phyloP scores from a whole-genome alignment of 495 filamentous ascomycete genomes.

The Aspergillus panamensis region DNA sequence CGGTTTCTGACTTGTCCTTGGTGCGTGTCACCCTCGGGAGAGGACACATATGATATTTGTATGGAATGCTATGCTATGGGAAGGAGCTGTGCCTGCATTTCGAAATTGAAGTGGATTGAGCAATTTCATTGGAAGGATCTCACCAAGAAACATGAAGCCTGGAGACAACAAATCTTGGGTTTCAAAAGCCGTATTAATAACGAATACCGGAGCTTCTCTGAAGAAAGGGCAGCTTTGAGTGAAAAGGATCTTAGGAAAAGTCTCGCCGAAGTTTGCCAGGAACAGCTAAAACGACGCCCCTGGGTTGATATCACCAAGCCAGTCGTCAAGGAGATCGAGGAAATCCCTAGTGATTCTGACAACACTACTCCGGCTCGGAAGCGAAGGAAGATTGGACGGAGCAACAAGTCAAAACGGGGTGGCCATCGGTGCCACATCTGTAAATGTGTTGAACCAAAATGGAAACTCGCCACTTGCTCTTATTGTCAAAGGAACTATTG shows the following conservation, averaged over 20 bases:
- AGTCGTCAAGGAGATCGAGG: constrained; percentile 8
- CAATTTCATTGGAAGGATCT: constrained; percentile 84
- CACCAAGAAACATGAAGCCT: constrained; percentile 71
- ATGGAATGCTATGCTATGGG: constrained; percentile 97
- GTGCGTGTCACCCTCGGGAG: constrained; percentile 59
- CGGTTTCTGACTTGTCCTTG: constrained; percentile 86
- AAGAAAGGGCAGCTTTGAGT: constrained; percentile 56
- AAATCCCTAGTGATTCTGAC: constrained; percentile 20
- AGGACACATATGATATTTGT: constrained; percentile 88
- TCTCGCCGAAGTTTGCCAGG: constrained; percentile 84
- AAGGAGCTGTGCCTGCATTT: constrained; percentile 82
- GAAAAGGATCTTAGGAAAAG: constrained; percentile 80
- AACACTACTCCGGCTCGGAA: constrained; percentile 43
- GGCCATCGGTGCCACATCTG: constrained; percentile 74
- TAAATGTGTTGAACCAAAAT: constrained; percentile 64
- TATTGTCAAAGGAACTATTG: constrained; percentile 74
- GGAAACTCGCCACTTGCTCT: constrained; percentile 77
- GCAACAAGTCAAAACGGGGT: constrained; percentile 36
- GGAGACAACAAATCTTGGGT: constrained; percentile 70
- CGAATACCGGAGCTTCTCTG: constrained; percentile 57
- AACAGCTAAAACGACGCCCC: constrained; percentile 72
- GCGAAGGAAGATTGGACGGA: constrained; percentile 41
- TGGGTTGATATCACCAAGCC: constrained; percentile 55
- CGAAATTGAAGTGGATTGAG: constrained; percentile 83
- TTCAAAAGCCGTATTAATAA: constrained; percentile 59